These are phyloP conservation scores for Pseudohalonectria lignicola DNA, from an alignment of 2,329 filamentous ascomycete genomes.

Conservation along the genomic window DNA sequence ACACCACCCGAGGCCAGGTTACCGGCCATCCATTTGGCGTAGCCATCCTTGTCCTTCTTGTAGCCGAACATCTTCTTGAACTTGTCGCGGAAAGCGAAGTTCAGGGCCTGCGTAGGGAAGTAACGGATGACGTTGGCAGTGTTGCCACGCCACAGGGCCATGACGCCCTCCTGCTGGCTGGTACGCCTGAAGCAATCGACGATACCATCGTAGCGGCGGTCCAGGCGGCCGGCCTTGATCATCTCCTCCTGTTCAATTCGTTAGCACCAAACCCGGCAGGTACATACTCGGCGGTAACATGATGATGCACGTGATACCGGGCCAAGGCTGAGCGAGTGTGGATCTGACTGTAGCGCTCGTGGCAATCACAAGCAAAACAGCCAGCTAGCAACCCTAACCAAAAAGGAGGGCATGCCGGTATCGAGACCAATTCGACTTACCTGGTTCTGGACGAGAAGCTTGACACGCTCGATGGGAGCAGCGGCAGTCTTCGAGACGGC, in stretches of 20 bases:
- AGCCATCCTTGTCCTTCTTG: slow-evolving; percentile 99
- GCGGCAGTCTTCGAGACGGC: slow-evolving; percentile 99
- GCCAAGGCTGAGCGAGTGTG: too few relatives aligned
- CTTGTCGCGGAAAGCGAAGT: slow-evolving; percentile 99
- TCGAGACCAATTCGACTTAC: slow-evolving; percentile 56
- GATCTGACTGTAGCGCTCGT: too few relatives aligned
- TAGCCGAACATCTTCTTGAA: slow-evolving; percentile 99
- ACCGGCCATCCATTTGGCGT: slow-evolving; percentile 97
- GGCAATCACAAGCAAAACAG: too few relatives aligned
- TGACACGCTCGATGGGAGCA: slow-evolving; percentile 99
- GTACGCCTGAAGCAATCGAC: slow-evolving; percentile 92
- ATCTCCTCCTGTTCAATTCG: slow-evolving; percentile 78
- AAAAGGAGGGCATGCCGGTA: too few relatives aligned
- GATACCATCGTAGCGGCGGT: slow-evolving; percentile 94
- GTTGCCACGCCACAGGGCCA: slow-evolving; percentile 98
- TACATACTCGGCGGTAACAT: too few relatives aligned
- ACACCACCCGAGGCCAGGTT: slow-evolving; percentile 99
- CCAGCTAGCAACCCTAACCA: too few relatives aligned
- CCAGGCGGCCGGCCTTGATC: slow-evolving; percentile 96
- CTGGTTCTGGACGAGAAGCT: slow-evolving; percentile 99
- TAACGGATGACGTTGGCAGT: slow-evolving; percentile 99
- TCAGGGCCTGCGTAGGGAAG: slow-evolving; percentile 99
- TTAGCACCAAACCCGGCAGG: slow-evolving; percentile 19
- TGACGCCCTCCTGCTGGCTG: slow-evolving; percentile 79
- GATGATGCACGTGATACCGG: too few relatives aligned